Conservation (phyloP, 73 alveolate species). For the Breviolum minutum region DNA sequence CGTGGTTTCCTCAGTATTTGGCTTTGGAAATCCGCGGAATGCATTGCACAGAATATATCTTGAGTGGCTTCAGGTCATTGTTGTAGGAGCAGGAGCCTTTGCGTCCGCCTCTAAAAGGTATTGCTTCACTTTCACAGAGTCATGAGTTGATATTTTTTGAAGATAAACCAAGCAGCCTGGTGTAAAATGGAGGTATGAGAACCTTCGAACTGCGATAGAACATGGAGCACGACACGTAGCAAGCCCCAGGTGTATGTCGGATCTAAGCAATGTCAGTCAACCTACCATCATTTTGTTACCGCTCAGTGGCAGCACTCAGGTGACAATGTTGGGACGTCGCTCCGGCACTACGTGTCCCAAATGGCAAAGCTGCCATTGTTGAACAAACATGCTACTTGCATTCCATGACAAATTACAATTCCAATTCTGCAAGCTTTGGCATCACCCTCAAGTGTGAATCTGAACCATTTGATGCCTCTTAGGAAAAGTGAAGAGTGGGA, state of each 20-base stretch:
- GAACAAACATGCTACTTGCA: neutral
- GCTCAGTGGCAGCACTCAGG: neutral
- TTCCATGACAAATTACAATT: neutral
- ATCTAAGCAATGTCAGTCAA: neutral
- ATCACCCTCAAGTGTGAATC: too few relatives aligned
- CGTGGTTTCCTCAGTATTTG: neutral
- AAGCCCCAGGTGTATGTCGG: neutral
- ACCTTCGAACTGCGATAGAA: slow-evolving; percentile 74
- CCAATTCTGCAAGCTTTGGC: too few relatives aligned
- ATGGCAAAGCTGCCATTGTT: slow-evolving; percentile 33
- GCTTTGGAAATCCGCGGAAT: neutral
- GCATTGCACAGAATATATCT: neutral
- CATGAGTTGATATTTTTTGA: too few relatives aligned
- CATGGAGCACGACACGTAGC: slow-evolving; percentile 60
- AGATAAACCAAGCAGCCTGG: neutral
- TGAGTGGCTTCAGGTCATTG: slow-evolving; percentile 34
- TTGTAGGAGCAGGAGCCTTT: slow-evolving; percentile 77
- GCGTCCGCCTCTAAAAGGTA: slow-evolving; percentile 69
- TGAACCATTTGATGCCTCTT: too few relatives aligned
- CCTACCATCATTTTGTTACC: neutral
- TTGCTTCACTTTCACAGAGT: too few relatives aligned
- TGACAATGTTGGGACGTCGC: slow-evolving; percentile 84
- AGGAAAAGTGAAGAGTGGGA: too few relatives aligned
- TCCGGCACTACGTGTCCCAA: slow-evolving; percentile 82
- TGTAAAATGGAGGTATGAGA: slow-evolving; percentile 19